Conservation (phyloP, 345 rosid species). For the Eucalyptus brandiana region DNA sequence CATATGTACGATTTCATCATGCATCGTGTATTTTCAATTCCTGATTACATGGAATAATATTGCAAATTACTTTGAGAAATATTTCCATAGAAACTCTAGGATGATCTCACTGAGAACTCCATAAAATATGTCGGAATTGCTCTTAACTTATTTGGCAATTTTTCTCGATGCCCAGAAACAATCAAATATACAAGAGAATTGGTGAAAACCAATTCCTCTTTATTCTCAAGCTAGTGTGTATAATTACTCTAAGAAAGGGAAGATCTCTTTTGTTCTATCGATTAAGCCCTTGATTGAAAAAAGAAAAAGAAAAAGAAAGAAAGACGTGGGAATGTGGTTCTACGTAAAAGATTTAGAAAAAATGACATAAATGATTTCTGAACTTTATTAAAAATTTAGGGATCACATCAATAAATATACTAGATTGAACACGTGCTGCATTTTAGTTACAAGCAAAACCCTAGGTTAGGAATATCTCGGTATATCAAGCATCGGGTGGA, state of each 20-base stretch:
- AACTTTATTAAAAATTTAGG: neutral
- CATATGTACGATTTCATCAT: rapidly evolving
- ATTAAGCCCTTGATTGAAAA: neutral
- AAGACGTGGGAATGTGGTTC: rapidly evolving
- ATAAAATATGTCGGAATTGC: neutral
- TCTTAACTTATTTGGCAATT: neutral
- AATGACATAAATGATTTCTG: rapidly evolving
- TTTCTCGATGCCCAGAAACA: neutral
- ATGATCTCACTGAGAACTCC: neutral
- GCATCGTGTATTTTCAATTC: neutral
- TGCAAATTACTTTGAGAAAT: neutral
- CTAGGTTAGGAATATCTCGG: neutral
- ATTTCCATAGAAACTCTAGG: neutral
- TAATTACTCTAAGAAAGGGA: neutral
- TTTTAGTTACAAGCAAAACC: neutral
- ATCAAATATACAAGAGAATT: neutral
- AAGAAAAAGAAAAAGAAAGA: too few species aligned
- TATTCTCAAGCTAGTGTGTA: neutral
- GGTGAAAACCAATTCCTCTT: neutral
- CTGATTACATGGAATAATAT: neutral
- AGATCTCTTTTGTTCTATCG: too few species aligned
- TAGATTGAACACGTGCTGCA: neutral
- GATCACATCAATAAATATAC: too few species aligned
- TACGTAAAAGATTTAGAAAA: neutral
- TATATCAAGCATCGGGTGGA: neutral